Percentiles rank a stretch among this genome's conserved stretches.
phyloP scores from a whole-genome alignment of 2,329 filamentous ascomycete species.

The Ceratocystis papillata region DNA sequence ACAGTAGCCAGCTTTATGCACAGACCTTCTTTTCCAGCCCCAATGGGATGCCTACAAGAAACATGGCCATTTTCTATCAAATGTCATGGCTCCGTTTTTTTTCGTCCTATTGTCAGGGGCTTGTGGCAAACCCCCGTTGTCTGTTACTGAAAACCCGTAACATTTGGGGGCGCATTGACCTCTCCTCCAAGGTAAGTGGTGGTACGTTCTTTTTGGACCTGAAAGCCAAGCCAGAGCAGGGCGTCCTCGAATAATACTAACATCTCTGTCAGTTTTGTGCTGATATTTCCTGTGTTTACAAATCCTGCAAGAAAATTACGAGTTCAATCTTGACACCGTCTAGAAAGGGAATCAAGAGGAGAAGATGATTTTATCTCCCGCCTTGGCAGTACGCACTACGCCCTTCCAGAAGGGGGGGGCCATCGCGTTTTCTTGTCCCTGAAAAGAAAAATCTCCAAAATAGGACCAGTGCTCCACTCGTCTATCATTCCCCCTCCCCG shows the following conservation, averaged over 20 bases:
- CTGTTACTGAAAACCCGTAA: neutral
- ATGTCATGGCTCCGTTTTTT: conserved; percentile 8
- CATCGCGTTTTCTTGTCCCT: neutral
- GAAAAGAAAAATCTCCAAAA: conserved; percentile 1
- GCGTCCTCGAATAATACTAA: conserved; percentile 6
- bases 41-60: conserved; percentile 10
- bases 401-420: conserved; percentile 6
- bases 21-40: conserved; percentile 8
- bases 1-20: neutral
- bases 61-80: conserved; percentile 8
- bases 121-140: conserved; percentile 5
- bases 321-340: neutral
- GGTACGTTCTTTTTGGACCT: neutral
- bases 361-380: neutral
- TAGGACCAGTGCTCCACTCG: neutral
- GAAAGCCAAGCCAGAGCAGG: neutral
- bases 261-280: conserved; percentile 8
- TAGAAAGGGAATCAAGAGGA: neutral
- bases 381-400: neutral
- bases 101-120: conserved; percentile 6
- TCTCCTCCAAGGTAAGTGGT: neutral
- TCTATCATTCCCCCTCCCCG: neutral
- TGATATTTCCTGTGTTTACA: neutral
- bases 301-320: neutral
- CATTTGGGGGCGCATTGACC: neutral